Evolutionary conservation across 1,284 basidiomycete species (phyloP).

Genomic region (Puccinia triticina): DNA sequence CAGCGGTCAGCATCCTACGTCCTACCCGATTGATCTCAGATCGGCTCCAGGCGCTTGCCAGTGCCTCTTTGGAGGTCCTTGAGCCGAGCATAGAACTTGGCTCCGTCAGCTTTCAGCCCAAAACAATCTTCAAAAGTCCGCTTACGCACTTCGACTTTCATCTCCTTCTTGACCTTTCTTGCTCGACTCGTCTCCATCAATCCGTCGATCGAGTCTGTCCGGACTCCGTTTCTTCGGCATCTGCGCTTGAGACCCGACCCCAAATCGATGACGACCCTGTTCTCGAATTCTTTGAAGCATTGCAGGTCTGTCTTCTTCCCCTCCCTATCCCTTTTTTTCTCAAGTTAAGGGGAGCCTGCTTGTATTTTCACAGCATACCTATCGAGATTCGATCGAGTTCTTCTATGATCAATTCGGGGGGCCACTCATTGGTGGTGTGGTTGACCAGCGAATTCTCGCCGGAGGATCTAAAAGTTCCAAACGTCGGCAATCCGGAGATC

Average conservation of each 20-base stretch:
- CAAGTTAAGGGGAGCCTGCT: not conserved
- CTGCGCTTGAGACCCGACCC: not conserved
- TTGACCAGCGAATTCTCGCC: constrained; percentile 70
- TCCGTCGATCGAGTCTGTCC: constrained; percentile 20
- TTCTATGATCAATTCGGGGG: constrained; percentile 88
- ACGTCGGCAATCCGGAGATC: constrained; percentile 15
- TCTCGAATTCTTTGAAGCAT: constrained; percentile 37
- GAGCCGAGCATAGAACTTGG: constrained; percentile 26
- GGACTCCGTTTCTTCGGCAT: not conserved
- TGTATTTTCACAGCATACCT: constrained; percentile 66
- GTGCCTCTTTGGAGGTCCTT: constrained; percentile 24
- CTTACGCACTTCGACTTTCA: constrained; percentile 46
- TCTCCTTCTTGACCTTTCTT: constrained; percentile 28
- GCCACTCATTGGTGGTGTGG: constrained; percentile 76
- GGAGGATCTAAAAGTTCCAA: constrained; percentile 69
- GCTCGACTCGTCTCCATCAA: constrained; percentile 46
- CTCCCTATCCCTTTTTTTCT: not conserved
- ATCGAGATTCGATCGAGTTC: constrained; percentile 75
- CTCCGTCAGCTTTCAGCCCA: constrained; percentile 1
- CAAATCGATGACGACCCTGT: constrained; percentile 50
- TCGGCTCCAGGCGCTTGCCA: constrained; percentile 41
- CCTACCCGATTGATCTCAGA: constrained; percentile 34
- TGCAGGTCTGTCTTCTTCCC: constrained; percentile 21
- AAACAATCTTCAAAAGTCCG: constrained; percentile 42
- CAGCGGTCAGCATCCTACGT: not conserved